A percentile compares a stretch with the other conserved stretches of the same genome.
Conservation (phyloP, 495 filamentous ascomycete genomes). For the Xylaria palmicola region DNA sequence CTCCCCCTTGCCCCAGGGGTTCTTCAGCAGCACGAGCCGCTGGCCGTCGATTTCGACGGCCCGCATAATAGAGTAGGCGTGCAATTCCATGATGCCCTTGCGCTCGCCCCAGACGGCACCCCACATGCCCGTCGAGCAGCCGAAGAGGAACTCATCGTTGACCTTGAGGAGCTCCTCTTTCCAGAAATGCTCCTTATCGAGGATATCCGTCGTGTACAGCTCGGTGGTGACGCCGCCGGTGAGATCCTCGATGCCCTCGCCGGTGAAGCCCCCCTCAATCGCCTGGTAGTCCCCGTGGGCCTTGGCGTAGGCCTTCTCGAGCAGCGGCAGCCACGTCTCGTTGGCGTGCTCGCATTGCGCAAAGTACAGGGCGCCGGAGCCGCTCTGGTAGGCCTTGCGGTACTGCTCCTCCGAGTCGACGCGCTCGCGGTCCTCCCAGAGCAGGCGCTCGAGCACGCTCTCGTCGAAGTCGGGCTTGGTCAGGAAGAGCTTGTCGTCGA, state of each 20-base stretch:
- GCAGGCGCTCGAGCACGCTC: constrained; percentile 58
- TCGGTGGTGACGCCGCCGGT: constrained; percentile 89
- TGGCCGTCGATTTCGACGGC: constrained; percentile 74
- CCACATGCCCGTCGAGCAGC: constrained; percentile 67
- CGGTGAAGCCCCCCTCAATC: constrained; percentile 82
- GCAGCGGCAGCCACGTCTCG: constrained; percentile 91
- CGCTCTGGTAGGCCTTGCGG: constrained; percentile 67
- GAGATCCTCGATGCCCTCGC: constrained; percentile 89
- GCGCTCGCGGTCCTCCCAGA: constrained; percentile 72
- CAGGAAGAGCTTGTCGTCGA: constrained; percentile 78
- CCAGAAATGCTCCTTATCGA: constrained; percentile 90
- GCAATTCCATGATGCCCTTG: constrained; percentile 76
- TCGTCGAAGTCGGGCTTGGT: constrained; percentile 83
- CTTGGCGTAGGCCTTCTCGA: constrained; percentile 97
- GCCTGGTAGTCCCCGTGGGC: constrained; percentile 84
- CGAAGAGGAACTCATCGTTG: constrained; percentile 86
- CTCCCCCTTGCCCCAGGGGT: constrained; percentile 86
- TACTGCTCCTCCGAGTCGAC: constrained; percentile 77
- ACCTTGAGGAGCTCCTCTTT: constrained; percentile 78
- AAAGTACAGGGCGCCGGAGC: constrained; percentile 77
- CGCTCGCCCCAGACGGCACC: constrained; percentile 59
- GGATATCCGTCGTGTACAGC: constrained; percentile 74
- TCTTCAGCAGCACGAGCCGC: constrained; percentile 73
- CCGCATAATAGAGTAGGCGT: constrained; percentile 88
- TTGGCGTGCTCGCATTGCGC: constrained; percentile 81